Conservation (phyloP, 768 basidiomycete genomes). For the Gyrodon lividus region DNA sequence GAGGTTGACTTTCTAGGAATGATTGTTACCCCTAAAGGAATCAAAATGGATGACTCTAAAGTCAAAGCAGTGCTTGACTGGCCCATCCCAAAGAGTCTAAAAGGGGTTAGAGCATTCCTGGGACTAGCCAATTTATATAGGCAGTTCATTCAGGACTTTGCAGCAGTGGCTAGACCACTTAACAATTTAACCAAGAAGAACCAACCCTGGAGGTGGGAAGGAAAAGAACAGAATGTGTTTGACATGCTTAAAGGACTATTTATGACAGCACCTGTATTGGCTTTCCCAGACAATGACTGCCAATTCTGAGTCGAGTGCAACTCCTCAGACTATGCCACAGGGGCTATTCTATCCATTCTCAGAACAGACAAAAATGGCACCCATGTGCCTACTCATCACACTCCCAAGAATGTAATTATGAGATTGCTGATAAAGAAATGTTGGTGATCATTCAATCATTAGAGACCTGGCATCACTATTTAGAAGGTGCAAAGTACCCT, state of each 20-base stretch:
- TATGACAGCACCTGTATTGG: too few species aligned
- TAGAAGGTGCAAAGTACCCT: too few species aligned
- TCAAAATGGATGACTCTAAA: constrained; percentile 36
- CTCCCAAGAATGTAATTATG: too few species aligned
- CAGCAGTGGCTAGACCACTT: constrained; percentile 22
- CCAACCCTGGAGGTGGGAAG: constrained; percentile 25
- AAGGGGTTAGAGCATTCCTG: constrained; percentile 26
- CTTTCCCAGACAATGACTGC: too few species aligned
- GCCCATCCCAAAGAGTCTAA: constrained; percentile 21
- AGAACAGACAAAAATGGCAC: too few species aligned
- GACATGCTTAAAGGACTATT: constrained; percentile 28
- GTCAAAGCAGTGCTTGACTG: constrained; percentile 29
- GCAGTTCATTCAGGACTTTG: constrained; percentile 30
- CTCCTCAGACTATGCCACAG: too few species aligned
- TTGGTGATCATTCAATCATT: too few species aligned
- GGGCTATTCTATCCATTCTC: too few species aligned
- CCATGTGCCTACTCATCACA: too few species aligned
- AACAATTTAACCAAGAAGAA: constrained; percentile 29
- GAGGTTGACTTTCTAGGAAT: constrained; percentile 30
- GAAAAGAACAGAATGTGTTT: constrained; percentile 30
- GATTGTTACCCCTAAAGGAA: constrained; percentile 18
- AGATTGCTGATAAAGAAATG: too few species aligned
- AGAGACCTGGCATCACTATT: too few species aligned
- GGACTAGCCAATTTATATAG: constrained; percentile 34
- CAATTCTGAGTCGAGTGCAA: too few species aligned